Percentiles rank a stretch among this genome's conserved stretches.
Conservation (phyloP, 148 eudicot species). For the Silene latifolia region DNA sequence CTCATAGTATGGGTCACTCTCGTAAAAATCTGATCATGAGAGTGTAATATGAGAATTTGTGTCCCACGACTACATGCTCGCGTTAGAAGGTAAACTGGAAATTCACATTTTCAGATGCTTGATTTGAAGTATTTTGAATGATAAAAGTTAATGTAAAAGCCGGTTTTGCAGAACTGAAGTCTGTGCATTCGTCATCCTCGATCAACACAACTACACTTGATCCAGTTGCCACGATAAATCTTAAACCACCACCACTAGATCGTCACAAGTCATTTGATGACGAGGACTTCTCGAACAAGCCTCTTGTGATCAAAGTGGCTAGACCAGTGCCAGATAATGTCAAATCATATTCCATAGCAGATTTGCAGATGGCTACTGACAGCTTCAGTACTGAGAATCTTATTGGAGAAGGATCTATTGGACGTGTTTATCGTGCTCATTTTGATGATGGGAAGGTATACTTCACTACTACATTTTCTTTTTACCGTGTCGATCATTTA, state of each 20-base stretch:
- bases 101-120: background rate
- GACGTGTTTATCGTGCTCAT: slow-evolving; percentile 81
- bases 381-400: slow-evolving; percentile 84
- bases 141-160: background rate
- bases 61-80: too few species aligned
- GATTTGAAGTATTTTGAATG: background rate
- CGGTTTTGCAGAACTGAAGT: slow-evolving; percentile 47
- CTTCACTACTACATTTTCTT: background rate
- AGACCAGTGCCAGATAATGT: slow-evolving; percentile 52
- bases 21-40: too few species aligned
- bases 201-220: slow-evolving; percentile 50
- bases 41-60: too few species aligned
- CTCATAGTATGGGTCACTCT: too few species aligned
- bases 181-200: slow-evolving; percentile 48
- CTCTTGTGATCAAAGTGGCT: slow-evolving; percentile 51
- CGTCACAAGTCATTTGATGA: slow-evolving; percentile 75
- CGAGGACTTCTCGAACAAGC: slow-evolving; percentile 51
- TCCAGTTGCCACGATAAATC: slow-evolving; percentile 44
- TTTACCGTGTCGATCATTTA: background rate
- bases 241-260: slow-evolving; percentile 73
- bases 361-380: slow-evolving; percentile 86
- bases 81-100: too few species aligned
- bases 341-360: slow-evolving; percentile 79
- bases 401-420: slow-evolving; percentile 86
- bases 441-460: slow-evolving; percentile 78